Conservation (phyloP, 495 filamentous ascomycete genomes). For the Saxispiralis lemnorum region DNA sequence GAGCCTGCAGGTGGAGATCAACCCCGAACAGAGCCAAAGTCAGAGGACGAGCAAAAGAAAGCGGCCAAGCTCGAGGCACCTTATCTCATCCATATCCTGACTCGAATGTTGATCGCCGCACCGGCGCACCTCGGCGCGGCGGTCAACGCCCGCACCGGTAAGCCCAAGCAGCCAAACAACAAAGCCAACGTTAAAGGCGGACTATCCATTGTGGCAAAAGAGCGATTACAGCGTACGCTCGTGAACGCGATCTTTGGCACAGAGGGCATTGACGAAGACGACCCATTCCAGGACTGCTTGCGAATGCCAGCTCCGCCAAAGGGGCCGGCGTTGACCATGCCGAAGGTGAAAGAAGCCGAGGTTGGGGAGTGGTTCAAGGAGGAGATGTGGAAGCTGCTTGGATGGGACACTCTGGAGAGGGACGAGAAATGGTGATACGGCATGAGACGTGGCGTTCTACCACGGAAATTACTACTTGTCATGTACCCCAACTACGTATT, state of each 20-base stretch:
- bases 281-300: conserved; percentile 16
- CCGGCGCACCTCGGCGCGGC: conserved; percentile 16
- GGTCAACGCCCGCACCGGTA: background rate
- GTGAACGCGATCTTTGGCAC: conserved; percentile 20
- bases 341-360: conserved; percentile 17
- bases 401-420: conserved; percentile 21
- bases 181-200: conserved; percentile 8
- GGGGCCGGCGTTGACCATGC: conserved; percentile 5
- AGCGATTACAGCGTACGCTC: conserved; percentile 23
- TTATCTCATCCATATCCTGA: conserved; percentile 19
- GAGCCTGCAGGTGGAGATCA: conserved; percentile 1
- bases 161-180: conserved; percentile 1
- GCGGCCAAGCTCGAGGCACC: conserved; percentile 16
- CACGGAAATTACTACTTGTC: no score
- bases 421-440: conserved; percentile 12
- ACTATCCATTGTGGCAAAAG: conserved; percentile 16
- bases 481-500: no score
- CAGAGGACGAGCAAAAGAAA: conserved; percentile 3
- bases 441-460: background rate
- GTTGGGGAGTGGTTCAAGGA: conserved; percentile 21
- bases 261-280: conserved; percentile 13
- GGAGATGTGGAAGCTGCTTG: conserved; percentile 22
- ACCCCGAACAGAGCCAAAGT: background rate
- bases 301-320: conserved; percentile 16
- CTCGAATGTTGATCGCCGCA: conserved; percentile 17